Percentiles rank a stretch among this genome's conserved stretches.
Conservation (phyloP, 176 grass and related monocot species). For the Aegilops umbellulata region DNA sequence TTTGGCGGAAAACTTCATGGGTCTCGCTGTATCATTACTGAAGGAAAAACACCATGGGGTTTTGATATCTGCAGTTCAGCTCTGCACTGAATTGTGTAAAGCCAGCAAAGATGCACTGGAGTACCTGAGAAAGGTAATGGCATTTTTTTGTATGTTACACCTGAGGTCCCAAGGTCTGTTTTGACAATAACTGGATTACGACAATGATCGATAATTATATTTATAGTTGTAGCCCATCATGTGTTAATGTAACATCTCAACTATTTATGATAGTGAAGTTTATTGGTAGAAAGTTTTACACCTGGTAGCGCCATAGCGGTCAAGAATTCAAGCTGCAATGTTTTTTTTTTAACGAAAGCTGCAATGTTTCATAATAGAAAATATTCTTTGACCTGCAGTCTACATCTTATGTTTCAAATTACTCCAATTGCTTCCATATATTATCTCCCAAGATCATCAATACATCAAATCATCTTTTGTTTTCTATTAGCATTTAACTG, state of each 20-base stretch:
- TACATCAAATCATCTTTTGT: background rate
- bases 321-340: slow-evolving; percentile 3
- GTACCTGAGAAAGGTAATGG: slow-evolving; percentile 70
- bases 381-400: background rate
- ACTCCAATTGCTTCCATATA: background rate
- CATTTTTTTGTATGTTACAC: background rate
- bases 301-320: background rate
- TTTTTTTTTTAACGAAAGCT: too few species aligned
- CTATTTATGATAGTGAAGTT: background rate
- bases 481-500: slow-evolving; percentile 1
- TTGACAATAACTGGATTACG: background rate
- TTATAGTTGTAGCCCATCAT: background rate
- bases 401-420: background rate
- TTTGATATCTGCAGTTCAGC: slow-evolving; percentile 87
- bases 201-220: background rate
- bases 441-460: background rate
- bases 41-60: slow-evolving; percentile 96
- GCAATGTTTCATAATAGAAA: background rate
- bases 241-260: slow-evolving; percentile 1
- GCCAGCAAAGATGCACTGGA: slow-evolving; percentile 75
- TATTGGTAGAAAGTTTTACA: background rate
- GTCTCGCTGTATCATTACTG: slow-evolving; percentile 60
- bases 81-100: slow-evolving; percentile 86
- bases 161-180: background rate
- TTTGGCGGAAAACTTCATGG: slow-evolving; percentile 84